Base-by-base conservation (phyloP, 176 grass and related monocot species). In the Eremochloa ophiuroides region DNA sequence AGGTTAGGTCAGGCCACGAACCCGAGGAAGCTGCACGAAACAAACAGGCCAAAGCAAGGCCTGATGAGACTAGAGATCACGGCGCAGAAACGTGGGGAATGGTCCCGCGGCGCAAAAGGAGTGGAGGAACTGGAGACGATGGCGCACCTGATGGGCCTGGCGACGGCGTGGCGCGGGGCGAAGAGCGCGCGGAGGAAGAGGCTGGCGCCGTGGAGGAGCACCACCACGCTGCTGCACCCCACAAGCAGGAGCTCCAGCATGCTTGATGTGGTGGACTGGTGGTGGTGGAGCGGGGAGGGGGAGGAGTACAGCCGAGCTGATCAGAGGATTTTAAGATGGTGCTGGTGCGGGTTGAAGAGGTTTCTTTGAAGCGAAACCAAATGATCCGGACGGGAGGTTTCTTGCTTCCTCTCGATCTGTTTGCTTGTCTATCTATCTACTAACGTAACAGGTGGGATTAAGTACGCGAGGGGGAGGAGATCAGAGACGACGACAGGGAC, bases 141-240 rank as follows among this genome's bases (percentile, higher is more conserved):
- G n/a, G n/a, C 22, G 77, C 8, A 72, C 88, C 88, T 90, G 78
- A 90, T 61, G 46, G 72, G 69, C 29, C 88, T 79, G 29, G 80
- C 71, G 83, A 89, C 63, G 82, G 66, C 39, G 76, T 56, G 55
- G 71, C 77, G 83, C 41, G 77, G 83, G 15, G 78, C 46, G 64
- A 72, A 78, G 73, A 90, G 83, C 28, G 79, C 78, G 50, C 83
- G 88, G 73, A 82, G 84, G 83, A 90, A 78, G 79, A 86, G 43
- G 80, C 69, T 90, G 72, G 78, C 88, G 83, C 83, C 79, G 72
- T 90, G 88, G 83, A 90, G 88, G 66, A 90, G 79, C 51, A 86
- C 73, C 73, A 90, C 83, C 77, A 90, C 78, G 66, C 88, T 23
- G 73, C 78, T 86, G 73, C 88, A 90, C 5, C 88, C 78, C 18